Base-by-base conservation (phyloP, 176 grass and related monocot genomes). In the Dendrocalamus sinicus region DNA sequence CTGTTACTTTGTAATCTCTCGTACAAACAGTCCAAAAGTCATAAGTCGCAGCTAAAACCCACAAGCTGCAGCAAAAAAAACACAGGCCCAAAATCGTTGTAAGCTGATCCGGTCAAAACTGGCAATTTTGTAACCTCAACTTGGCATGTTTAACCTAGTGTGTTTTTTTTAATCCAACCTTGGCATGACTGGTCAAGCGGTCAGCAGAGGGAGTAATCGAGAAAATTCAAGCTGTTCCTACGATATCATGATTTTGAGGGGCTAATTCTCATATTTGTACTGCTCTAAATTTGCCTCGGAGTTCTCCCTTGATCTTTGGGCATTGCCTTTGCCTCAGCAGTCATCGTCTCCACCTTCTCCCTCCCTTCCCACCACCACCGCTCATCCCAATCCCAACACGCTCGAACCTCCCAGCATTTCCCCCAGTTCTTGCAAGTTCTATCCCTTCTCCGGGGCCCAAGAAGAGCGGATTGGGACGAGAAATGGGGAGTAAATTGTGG, bases 401-500 rank as follows among this genome's bases (percentile, higher is more conserved):
- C 60, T 17, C 32, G 8, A 10, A 5, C 44, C 64, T 37, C 35
- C 35, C 35, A 37, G 35, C 3, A 37, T 37, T 37, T 30, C 35
- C 35, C 35, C 35, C 35, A 37, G 35, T 37, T 37, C 35, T 37
- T 37, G 35, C 35, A 37, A 37, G 35, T 2, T 37, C 35, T 4
- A 37, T 37, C 35, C 35, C 35, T 37, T 37, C 35, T 37, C 35
- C 4, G 3, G 9, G 30, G 48, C 16, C 2, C 20, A 43, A 24
- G 62, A 50, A 70, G 40, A 19, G 69, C 41, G 1, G 69, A 1
- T 47, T 26, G 12, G 9, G 52, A 5, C 6, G 12, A 9, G 57
- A 51, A 76, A 84, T 80, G 68, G 75, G 24, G 26, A 75, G 43
- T 50, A 75, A 9, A 58, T 60, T 60, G 58, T 80, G 76, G 82